A percentile compares a stretch with the other conserved stretches of the same genome.
phyloP scores from a whole-genome alignment of 2,329 filamentous ascomycete species.

The Pyricularia pennisetigena region DNA sequence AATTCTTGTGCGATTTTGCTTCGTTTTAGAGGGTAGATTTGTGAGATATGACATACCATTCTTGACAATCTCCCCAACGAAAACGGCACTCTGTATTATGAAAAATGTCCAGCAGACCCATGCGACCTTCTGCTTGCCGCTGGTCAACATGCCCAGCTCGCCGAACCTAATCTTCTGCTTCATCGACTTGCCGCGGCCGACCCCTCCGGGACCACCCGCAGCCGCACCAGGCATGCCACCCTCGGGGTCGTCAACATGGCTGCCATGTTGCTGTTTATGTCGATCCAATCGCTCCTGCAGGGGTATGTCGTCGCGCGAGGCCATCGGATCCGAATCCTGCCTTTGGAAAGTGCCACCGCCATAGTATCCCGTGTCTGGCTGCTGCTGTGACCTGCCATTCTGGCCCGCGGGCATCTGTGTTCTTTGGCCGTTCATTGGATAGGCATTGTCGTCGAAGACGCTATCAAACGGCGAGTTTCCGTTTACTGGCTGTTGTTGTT shows the following conservation, averaged over 20 bases:
- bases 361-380: conserved; percentile 50
- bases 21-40: neutral
- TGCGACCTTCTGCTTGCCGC: conserved; percentile 50
- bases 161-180: conserved; percentile 42
- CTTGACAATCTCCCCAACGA: conserved; percentile 78
- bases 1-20: neutral
- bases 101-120: conserved; percentile 80
- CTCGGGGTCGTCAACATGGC: conserved; percentile 48
- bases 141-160: conserved; percentile 49
- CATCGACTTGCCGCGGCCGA: conserved; percentile 19
- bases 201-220: conserved; percentile 5
- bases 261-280: conserved; percentile 29
- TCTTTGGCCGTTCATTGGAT: conserved; percentile 40
- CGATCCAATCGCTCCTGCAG: conserved; percentile 34
- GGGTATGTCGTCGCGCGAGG: conserved; percentile 43
- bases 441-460: conserved; percentile 59
- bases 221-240: conserved; percentile 13
- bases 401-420: conserved; percentile 12
- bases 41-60: conserved; percentile 53
- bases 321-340: conserved; percentile 24
- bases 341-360: conserved; percentile 22
- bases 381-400: conserved; percentile 6
- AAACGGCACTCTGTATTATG: conserved; percentile 68
- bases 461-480: conserved; percentile 44
- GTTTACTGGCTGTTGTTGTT: conserved; percentile 16